phyloP scores from a whole-genome alignment of 2,329 filamentous ascomycete genomes.

The Aspergillus arachidicola region DNA sequence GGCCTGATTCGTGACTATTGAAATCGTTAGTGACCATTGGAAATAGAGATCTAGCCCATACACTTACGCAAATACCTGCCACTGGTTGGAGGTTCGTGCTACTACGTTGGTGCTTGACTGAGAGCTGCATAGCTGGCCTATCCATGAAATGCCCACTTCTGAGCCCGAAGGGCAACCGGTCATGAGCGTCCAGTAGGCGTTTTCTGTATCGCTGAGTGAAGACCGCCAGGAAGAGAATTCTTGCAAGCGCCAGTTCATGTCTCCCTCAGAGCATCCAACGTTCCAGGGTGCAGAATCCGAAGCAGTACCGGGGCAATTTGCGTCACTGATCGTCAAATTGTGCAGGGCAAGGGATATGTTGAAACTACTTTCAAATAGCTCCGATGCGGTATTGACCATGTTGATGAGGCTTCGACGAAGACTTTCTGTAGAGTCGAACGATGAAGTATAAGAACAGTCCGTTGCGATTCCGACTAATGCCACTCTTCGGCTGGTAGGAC shows the following conservation, averaged over 20 bases:
- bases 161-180: conserved; percentile 77
- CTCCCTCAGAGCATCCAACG: conserved; percentile 16
- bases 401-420: conserved; percentile 39
- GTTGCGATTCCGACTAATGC: conserved; percentile 86
- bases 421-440: conserved; percentile 64
- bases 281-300: conserved; percentile 49
- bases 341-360: conserved; percentile 87
- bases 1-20: conserved; percentile 74
- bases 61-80: conserved; percentile 79
- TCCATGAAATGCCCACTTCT: conserved; percentile 83
- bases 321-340: conserved; percentile 76
- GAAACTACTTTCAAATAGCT: conserved; percentile 83
- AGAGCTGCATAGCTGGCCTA: conserved; percentile 70
- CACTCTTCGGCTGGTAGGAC: conserved; percentile 81
- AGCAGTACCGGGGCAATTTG: conserved; percentile 69
- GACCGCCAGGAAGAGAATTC: conserved; percentile 85
- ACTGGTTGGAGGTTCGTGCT: conserved; percentile 78
- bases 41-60: background rate
- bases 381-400: conserved; percentile 80
- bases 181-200: conserved; percentile 89
- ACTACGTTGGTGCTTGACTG: conserved; percentile 71
- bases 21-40: background rate
- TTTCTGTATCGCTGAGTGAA: conserved; percentile 64
- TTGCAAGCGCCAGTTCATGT: conserved; percentile 48
- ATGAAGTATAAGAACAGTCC: conserved; percentile 80